Evolutionary conservation across 352 stramenopile genomes (phyloP), one percentile per base, ranked within the genome.

Genomic region (Phytophthora sansomeana): DNA sequence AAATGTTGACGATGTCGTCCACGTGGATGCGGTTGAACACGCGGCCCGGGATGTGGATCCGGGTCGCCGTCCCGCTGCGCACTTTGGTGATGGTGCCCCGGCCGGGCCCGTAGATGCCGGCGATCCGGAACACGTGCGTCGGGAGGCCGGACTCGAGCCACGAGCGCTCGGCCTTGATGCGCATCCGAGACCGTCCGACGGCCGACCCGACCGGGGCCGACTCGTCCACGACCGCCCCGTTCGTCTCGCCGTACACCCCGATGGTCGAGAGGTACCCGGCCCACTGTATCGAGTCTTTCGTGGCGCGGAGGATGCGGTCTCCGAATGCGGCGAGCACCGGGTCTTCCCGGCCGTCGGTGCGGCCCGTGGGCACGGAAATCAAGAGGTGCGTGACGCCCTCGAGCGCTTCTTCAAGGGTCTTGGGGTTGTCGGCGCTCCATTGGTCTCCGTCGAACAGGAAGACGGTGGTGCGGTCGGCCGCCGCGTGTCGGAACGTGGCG

Each of bases 231-330:
- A 75, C 88, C 3, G 81, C 69, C 30, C 92, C 93, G 44, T 94
- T 56, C 13, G 85, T 95, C 69, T 98, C 89, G 13, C 93, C 93
- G 63, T 98, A 98, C n/a, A 98, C 93, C n/a, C 89, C 88, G 53
- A 96, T 97, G 24, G 91, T 97, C 30, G 93, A 98, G 42, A 97
- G 70, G 67, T 98, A 98, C 11, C 76, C 93, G 44, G 96, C 67
- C 92, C 92, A 98, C 26, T 80, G 58, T n/a, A 96, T 63, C 50
- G 75, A 88, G 36, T 67, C 48, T 30, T 75, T 63, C 6, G 82
- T 75, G 5, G 55, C 70, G 26, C 51, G 57, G 28, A 93, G 14
- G 7, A 96, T 66, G 6, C 60, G 38, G 6, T 80, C 61, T 17
- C 75, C 56, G 5, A 95, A 42, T 26, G 67, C 75, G 30, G 76